Evolutionary conservation across 2,329 filamentous ascomycete species (phyloP).

Genomic region (Ilyonectria destructans): DNA sequence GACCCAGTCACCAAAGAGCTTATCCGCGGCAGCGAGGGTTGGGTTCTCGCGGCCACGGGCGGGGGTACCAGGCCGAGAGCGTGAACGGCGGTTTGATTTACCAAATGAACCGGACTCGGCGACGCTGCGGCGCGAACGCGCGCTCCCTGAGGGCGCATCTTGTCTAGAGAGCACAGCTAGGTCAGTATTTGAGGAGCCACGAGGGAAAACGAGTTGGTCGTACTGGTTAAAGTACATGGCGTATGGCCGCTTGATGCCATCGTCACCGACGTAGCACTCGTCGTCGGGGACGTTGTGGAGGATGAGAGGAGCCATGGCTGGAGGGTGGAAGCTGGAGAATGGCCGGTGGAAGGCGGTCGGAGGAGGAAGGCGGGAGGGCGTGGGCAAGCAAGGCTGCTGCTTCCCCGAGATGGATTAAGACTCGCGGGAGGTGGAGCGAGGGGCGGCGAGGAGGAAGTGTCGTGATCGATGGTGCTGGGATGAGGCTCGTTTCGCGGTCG

Average conservation of each 20-base stretch:
- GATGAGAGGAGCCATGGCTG: slow-evolving; percentile 74
- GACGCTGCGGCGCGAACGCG: slow-evolving; percentile 68
- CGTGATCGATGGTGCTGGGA: slow-evolving; percentile 15
- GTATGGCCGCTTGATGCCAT: slow-evolving; percentile 77
- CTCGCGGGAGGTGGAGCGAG: not conserved
- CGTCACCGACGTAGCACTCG: slow-evolving; percentile 77
- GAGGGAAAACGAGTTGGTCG: slow-evolving; percentile 37
- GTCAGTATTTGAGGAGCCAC: slow-evolving; percentile 26
- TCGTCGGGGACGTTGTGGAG: slow-evolving; percentile 80
- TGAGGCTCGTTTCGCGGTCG: slow-evolving; percentile 7
- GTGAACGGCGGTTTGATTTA: slow-evolving; percentile 76
- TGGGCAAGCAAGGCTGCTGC: not conserved
- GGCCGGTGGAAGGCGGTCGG: not conserved
- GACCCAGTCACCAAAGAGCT: slow-evolving; percentile 74
- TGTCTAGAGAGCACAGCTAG: slow-evolving; percentile 57
- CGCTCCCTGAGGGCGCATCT: slow-evolving; percentile 66
- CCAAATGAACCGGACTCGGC: slow-evolving; percentile 77
- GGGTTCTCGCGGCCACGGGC: slow-evolving; percentile 73
- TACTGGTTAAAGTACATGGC: slow-evolving; percentile 78
- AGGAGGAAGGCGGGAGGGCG: not conserved
- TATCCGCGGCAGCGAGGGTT: slow-evolving; percentile 74
- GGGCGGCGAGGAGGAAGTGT: not conserved
- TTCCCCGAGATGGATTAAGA: not conserved
- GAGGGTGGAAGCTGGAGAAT: slow-evolving; percentile 17
- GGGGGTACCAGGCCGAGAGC: slow-evolving; percentile 74